Evolutionary conservation across 306 rosid genomes (phyloP).

Genomic region (Vigna angularis): DNA sequence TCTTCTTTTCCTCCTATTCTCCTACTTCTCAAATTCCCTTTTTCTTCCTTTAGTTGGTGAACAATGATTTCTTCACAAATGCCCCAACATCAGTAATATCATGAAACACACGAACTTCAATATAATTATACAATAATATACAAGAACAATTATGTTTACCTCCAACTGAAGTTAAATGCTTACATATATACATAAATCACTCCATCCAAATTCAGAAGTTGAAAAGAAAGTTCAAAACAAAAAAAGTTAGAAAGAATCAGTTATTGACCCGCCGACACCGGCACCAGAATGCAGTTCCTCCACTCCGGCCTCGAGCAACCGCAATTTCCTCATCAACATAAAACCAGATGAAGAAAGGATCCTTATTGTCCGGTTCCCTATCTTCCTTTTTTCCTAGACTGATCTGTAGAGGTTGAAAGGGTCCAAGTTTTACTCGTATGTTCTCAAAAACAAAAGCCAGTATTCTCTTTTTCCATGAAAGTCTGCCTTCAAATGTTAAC

Average conservation of each 20-base stretch:
- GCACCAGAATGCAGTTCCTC: slow-evolving; percentile 96
- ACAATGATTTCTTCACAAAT: slow-evolving; percentile 7
- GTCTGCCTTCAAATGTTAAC: slow-evolving; percentile 88
- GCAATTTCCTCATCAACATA: slow-evolving; percentile 95
- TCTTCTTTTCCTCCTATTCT: background rate
- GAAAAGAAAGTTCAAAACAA: background rate
- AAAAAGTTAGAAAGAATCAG: slow-evolving; percentile 38
- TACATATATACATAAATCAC: slow-evolving; percentile 39
- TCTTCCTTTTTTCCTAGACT: slow-evolving; percentile 79
- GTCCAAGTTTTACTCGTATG: slow-evolving; percentile 77
- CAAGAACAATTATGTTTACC: slow-evolving; percentile 5
- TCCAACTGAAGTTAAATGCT: slow-evolving; percentile 29
- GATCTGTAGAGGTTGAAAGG: slow-evolving; percentile 75
- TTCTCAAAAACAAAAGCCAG: slow-evolving; percentile 79
- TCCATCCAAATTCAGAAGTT: slow-evolving; percentile 16
- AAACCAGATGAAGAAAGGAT: slow-evolving; percentile 93
- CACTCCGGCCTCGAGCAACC: slow-evolving; percentile 92
- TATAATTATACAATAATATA: slow-evolving; percentile 11
- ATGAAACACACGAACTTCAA: slow-evolving; percentile 29
- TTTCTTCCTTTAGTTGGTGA: background rate
- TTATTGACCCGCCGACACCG: slow-evolving; percentile 64
- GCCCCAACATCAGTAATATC: background rate
- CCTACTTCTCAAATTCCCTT: background rate
- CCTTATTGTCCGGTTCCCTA: slow-evolving; percentile 73
- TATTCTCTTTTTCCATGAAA: slow-evolving; percentile 82